phyloP scores from a whole-genome alignment of 164 flowering plant genomes.

The Vitis rotundifolia region DNA sequence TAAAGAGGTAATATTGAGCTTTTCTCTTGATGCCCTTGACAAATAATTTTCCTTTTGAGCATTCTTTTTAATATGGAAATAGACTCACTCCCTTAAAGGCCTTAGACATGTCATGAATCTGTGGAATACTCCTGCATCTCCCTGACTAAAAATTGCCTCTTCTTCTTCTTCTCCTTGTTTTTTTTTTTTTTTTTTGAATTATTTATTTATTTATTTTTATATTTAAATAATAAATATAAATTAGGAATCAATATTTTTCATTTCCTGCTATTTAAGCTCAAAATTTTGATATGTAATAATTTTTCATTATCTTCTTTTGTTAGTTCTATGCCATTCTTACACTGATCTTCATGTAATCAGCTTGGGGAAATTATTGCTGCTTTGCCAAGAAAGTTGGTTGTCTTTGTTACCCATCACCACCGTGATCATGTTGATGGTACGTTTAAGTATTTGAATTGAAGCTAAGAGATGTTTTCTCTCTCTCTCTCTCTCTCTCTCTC shows the following conservation, averaged over 20 bases:
- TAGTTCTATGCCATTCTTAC: background rate
- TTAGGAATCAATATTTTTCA: background rate
- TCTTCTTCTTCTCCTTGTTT: background rate
- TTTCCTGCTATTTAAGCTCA: background rate
- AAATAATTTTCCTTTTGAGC: background rate
- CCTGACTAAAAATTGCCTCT: background rate
- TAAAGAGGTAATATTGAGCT: constrained; percentile 51
- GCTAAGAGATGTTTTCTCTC: background rate
- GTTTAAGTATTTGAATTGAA: constrained; percentile 9
- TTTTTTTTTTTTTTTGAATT: background rate
- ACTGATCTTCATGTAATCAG: constrained; percentile 42
- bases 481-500: too few species aligned
- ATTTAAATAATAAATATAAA: too few species aligned
- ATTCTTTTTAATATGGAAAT: background rate
- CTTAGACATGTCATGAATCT: background rate
- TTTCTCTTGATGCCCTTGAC: background rate
- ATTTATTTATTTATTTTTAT: too few species aligned
- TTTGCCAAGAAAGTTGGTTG: constrained; percentile 81
- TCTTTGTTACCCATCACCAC: constrained; percentile 97
- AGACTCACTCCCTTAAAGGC: background rate
- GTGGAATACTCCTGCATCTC: background rate
- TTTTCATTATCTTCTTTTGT: background rate
- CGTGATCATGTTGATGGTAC: constrained; percentile 92
- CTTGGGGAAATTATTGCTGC: constrained; percentile 64
- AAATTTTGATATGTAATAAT: background rate